Conservation (phyloP, 2,329 filamentous ascomycete species). For the Cercospora sp. region DNA sequence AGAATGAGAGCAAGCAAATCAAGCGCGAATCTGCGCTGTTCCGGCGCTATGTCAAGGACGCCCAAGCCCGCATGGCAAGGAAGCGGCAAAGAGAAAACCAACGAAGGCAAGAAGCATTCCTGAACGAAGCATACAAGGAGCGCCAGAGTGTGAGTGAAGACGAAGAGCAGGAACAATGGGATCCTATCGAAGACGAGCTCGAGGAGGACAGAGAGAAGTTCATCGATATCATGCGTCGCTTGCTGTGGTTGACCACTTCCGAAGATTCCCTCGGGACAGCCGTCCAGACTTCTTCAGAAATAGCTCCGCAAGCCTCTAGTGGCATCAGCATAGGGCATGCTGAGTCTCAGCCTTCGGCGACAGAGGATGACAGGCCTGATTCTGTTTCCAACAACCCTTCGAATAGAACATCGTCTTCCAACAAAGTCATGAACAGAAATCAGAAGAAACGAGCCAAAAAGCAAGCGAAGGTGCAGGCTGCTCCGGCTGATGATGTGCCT, state of each 20-base stretch:
- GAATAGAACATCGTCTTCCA: conserved; percentile 50
- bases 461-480: conserved; percentile 25
- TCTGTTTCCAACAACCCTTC: background rate
- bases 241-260: conserved; percentile 48
- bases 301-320: background rate
- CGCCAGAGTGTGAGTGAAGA: conserved; percentile 39
- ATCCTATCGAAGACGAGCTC: conserved; percentile 51
- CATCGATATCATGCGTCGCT: conserved; percentile 48
- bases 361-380: background rate
- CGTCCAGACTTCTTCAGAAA: too few relatives aligned
- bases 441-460: conserved; percentile 21
- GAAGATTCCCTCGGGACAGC: background rate
- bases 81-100: conserved; percentile 46
- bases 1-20: conserved; percentile 53
- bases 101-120: conserved; percentile 47
- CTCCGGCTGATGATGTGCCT: background rate
- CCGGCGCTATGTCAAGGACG: conserved; percentile 49
- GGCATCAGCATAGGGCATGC: background rate
- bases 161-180: conserved; percentile 47
- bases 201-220: conserved; percentile 49
- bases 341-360: background rate
- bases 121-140: conserved; percentile 48
- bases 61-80: conserved; percentile 44
- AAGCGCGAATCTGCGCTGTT: conserved; percentile 53
- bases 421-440: conserved; percentile 52